These are phyloP conservation scores for Paracamarosporium sp. DNA, from an alignment of 2,329 filamentous ascomycete species.

Conservation along the genomic window DNA sequence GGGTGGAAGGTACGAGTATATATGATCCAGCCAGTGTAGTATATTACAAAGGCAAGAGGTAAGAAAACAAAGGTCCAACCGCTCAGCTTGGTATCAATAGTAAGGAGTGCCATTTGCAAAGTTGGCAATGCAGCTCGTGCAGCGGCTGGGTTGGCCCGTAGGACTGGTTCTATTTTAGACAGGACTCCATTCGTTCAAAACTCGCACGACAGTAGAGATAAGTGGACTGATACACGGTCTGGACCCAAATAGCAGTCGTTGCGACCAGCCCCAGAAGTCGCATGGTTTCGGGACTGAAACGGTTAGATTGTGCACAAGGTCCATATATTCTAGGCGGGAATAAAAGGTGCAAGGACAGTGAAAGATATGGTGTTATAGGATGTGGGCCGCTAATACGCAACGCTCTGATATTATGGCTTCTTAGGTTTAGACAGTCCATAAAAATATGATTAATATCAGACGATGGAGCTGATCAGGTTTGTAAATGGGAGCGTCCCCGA, in stretches of 20 bases:
- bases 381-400: not conserved
- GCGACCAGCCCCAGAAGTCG: not conserved
- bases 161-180: not conserved
- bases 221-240: not conserved
- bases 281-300: not conserved
- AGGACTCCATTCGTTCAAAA: not conserved
- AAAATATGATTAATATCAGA: not conserved
- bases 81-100: not conserved
- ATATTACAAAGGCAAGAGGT: constrained; percentile 4
- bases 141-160: not conserved
- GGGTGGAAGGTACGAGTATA: constrained; percentile 19
- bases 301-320: not conserved
- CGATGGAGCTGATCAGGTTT: too few species aligned
- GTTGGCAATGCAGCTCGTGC: not conserved
- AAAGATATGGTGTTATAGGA: not conserved
- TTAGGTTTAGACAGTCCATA: not conserved
- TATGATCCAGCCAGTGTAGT: constrained; percentile 14
- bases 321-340: not conserved
- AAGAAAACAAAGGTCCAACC: constrained; percentile 2
- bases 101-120: constrained; percentile 1
- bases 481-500: too few species aligned
- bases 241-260: not conserved
- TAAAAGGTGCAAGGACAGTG: not conserved
- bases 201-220: not conserved
- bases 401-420: not conserved